A percentile compares a stretch with the other conserved stretches of the same genome.
Conservation (phyloP, 768 basidiomycete species). For the Russula earlei region DNA sequence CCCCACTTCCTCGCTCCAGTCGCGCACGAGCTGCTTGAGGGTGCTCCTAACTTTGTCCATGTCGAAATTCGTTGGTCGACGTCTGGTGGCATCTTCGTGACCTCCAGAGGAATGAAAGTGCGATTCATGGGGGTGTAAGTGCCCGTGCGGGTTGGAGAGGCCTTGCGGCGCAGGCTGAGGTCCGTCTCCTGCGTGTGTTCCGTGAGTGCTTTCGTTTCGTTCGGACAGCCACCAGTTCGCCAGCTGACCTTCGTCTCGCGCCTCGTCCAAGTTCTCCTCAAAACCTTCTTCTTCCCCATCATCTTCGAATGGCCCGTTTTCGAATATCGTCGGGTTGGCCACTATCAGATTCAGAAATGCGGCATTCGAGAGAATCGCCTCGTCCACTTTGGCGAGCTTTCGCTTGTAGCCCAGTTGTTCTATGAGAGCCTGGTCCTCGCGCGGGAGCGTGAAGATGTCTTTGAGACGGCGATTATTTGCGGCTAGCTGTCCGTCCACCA, state of each 20-base stretch:
- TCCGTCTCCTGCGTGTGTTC: background rate
- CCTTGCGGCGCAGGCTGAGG: conserved; percentile 18
- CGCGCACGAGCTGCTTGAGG: conserved; percentile 84
- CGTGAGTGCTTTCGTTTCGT: background rate
- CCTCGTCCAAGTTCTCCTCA: conserved; percentile 17
- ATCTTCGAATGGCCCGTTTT: conserved; percentile 32
- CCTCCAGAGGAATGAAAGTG: conserved; percentile 19
- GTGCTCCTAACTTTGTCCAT: conserved; percentile 91
- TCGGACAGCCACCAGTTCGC: background rate
- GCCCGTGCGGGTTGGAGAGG: conserved; percentile 21
- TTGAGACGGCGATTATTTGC: conserved; percentile 63
- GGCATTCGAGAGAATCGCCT: conserved; percentile 71
- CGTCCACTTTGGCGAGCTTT: conserved; percentile 73
- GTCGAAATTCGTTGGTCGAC: conserved; percentile 57
- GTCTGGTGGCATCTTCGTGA: conserved; percentile 22
- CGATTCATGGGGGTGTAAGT: conserved; percentile 24
- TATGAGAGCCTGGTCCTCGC: conserved; percentile 60
- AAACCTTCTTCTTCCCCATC: conserved; percentile 26
- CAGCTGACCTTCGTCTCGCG: conserved; percentile 4
- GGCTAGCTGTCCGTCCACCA: conserved; percentile 43
- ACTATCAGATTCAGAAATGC: conserved; percentile 69
- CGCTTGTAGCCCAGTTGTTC: conserved; percentile 61
- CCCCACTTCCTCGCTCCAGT: conserved; percentile 80
- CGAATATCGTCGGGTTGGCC: conserved; percentile 75
- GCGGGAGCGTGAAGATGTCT: conserved; percentile 63